Conservation (phyloP, 2,329 filamentous ascomycete species). For the Clonostachys byssicola region DNA sequence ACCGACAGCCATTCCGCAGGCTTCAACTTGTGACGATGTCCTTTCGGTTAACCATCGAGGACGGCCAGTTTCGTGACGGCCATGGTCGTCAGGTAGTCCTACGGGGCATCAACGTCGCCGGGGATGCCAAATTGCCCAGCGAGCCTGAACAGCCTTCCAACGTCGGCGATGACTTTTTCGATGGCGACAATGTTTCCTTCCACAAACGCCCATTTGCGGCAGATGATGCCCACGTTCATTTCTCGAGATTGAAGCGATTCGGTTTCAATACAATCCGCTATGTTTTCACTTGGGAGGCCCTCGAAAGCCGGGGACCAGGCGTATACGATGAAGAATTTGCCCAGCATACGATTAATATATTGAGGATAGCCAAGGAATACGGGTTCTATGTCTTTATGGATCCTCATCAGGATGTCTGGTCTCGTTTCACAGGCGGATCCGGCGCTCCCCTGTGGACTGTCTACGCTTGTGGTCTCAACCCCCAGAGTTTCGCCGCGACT, state of each 20-base stretch:
- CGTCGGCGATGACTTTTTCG: constrained; percentile 74
- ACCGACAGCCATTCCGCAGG: too few species aligned
- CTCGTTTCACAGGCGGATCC: constrained; percentile 87
- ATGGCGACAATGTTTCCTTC: constrained; percentile 88
- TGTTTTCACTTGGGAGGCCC: constrained; percentile 98
- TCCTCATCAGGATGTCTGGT: constrained; percentile 98
- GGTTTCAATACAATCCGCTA: constrained; percentile 97
- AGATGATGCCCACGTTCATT: constrained; percentile 81
- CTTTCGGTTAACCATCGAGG: constrained; percentile 78
- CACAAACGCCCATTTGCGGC: constrained; percentile 79
- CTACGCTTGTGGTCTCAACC: constrained; percentile 90
- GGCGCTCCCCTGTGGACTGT: constrained; percentile 97
- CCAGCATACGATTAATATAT: constrained; percentile 78
- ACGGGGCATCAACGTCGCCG: constrained; percentile 90
- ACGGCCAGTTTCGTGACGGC: constrained; percentile 76
- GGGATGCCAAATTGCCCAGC: constrained; percentile 85
- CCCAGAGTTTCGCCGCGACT: constrained; percentile 76
- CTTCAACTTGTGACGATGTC: constrained; percentile 54
- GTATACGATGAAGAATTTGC: constrained; percentile 94
- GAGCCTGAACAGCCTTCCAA: constrained; percentile 80
- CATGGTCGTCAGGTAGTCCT: constrained; percentile 82
- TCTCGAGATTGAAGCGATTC: constrained; percentile 78
- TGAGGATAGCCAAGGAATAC: constrained; percentile 82
- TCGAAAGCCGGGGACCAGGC: constrained; percentile 87
- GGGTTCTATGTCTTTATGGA: constrained; percentile 98